Evolutionary conservation across 2,329 filamentous ascomycete genomes (phyloP).

Genomic region (Fusarium sacchari): DNA sequence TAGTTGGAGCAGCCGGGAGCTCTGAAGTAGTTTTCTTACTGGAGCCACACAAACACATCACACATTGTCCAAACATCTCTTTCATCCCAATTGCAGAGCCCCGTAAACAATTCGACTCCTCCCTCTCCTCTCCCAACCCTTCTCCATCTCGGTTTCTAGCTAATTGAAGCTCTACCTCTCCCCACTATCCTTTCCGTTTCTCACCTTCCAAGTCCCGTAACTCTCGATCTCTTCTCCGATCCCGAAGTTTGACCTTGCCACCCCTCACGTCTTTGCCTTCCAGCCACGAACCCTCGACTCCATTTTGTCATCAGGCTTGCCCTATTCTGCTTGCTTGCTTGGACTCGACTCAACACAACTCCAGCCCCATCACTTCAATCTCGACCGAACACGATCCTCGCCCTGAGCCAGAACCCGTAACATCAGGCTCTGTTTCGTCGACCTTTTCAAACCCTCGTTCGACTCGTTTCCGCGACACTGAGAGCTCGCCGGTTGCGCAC

Average conservation of each 20-base stretch:
- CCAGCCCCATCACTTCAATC: not conserved
- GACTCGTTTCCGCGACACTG: conserved; percentile 30
- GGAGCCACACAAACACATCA: conserved; percentile 29
- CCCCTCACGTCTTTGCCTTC: conserved; percentile 40
- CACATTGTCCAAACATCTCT: conserved; percentile 37
- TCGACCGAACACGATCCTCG: conserved; percentile 29
- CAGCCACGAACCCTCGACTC: conserved; percentile 36
- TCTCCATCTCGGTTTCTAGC: conserved; percentile 21
- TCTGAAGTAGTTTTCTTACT: conserved; percentile 25
- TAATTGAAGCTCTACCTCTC: conserved; percentile 18
- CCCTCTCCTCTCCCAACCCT: not conserved
- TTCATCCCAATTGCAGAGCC: conserved; percentile 25
- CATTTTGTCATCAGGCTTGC: conserved; percentile 40
- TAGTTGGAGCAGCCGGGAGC: not conserved
- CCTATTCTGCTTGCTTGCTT: conserved; percentile 29
- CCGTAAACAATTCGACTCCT: conserved; percentile 23
- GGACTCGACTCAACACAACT: conserved; percentile 8
- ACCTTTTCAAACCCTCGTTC: conserved; percentile 19
- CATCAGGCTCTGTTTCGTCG: conserved; percentile 6
- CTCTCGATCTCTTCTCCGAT: conserved; percentile 15
- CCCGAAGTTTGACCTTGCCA: conserved; percentile 30
- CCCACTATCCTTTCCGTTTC: conserved; percentile 17
- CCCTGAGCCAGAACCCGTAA: conserved; percentile 14
- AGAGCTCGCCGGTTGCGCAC: conserved; percentile 31
- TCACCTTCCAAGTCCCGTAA: conserved; percentile 23